Evolutionary conservation across 2,329 filamentous ascomycete genomes (phyloP).

Genomic region (Monosporascus sp.): DNA sequence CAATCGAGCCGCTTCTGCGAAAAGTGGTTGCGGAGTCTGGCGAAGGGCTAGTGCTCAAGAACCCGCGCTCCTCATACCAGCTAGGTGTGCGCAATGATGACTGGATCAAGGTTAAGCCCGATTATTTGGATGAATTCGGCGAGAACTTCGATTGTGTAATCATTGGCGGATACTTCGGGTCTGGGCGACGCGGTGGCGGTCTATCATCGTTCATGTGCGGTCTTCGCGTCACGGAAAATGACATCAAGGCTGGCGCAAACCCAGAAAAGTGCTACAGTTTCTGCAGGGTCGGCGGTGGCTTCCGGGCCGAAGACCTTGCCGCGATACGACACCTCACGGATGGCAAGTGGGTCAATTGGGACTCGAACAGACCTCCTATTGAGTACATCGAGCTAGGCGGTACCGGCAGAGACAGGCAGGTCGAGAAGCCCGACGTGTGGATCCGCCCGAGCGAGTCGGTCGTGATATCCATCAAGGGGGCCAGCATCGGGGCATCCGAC

Average conservation of each 20-base stretch:
- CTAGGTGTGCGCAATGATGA: slow-evolving; percentile 89
- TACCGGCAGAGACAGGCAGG: slow-evolving; percentile 67
- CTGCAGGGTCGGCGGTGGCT: slow-evolving; percentile 95
- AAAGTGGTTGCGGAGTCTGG: slow-evolving; percentile 81
- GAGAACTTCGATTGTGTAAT: slow-evolving; percentile 87
- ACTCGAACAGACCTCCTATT: slow-evolving; percentile 67
- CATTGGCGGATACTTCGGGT: slow-evolving; percentile 89
- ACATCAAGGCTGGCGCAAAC: slow-evolving; percentile 52
- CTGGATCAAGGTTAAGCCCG: slow-evolving; percentile 98
- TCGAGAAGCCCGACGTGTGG: slow-evolving; percentile 85
- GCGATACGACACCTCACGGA: slow-evolving; percentile 79
- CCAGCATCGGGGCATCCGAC: slow-evolving; percentile 68
- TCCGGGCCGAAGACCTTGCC: slow-evolving; percentile 78
- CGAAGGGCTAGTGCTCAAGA: slow-evolving; percentile 91
- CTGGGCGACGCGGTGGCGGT: slow-evolving; percentile 74
- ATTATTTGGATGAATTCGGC: slow-evolving; percentile 96
- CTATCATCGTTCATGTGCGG: slow-evolving; percentile 90
- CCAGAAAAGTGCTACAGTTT: slow-evolving; percentile 86
- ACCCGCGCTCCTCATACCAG: slow-evolving; percentile 78
- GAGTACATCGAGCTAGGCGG: slow-evolving; percentile 79
- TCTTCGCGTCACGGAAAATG: slow-evolving; percentile 66
- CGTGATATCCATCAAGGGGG: slow-evolving; percentile 83
- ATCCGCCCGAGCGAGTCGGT: slow-evolving; percentile 85
- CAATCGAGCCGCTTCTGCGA: slow-evolving; percentile 74
- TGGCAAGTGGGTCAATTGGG: slow-evolving; percentile 88